Evolutionary conservation across 805 yeast species (phyloP), one percentile per base, ranked within the genome.

Genomic region (Suhomyces kilbournensis): DNA sequence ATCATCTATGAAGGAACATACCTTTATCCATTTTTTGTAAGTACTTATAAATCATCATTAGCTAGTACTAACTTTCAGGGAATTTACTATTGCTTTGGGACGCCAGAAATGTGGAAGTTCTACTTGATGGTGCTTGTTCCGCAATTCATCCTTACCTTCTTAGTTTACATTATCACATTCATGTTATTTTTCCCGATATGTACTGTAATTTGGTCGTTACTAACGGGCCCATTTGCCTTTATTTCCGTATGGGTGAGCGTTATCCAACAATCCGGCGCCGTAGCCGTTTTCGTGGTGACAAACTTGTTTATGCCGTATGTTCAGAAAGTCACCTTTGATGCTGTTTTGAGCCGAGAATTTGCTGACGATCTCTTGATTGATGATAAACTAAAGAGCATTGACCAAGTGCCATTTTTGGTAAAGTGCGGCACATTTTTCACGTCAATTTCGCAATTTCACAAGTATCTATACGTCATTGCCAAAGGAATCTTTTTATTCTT

Each of bases 171-270:
- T 5, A 44, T 71, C 4, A 62, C 76, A 56, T 74, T 71, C 53
- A 47, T 71, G 9, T 56, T 71, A 14, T 57, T 78, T n/a, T 79
- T 72, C 55, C 85, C 85, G 0, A 56, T 75, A 1, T 72, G 76
- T 47, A 77, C 80, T 1, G 61, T 73, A 7, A 46, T 78, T 5
- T 72, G 76, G 7, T 57, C 74, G 26, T 49, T 79, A 22, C 62
- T 79, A 47, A 66, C 76, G 23, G 85, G 85, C 2, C 86, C 86
- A 0, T 60, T 77, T 10, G 85, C 84, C 0, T 32, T 79, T 2
- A 44, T 80, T 12, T 68, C 77, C 15, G 77, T 83, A 0, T 71
- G 78, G 72, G 56, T 75, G 12, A 65, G 78, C 2, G 67, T 78
- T 26, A 56, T 78, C 19, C 81, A 76, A 55, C 74, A 75, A 51